These are phyloP conservation scores for Aspergillus cejpii DNA, from an alignment of 2,329 filamentous ascomycete genomes.

Conservation along the genomic window DNA sequence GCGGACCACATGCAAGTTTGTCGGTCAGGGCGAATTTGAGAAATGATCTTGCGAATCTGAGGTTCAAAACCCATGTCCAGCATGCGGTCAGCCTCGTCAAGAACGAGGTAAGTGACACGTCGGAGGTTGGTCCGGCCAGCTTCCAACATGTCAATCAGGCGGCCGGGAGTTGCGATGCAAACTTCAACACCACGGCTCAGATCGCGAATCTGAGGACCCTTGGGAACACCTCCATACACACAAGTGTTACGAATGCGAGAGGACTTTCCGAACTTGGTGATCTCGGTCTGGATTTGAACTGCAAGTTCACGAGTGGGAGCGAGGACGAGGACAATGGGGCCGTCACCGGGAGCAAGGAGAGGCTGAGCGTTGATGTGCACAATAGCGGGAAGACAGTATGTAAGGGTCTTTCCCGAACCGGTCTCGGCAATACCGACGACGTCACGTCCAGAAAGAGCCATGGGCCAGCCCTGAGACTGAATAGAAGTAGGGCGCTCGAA, in stretches of 20 bases:
- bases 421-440: constrained; percentile 99
- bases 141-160: constrained; percentile 97
- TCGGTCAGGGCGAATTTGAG: constrained; percentile 94
- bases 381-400: constrained; percentile 95
- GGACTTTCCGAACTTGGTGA: constrained; percentile 96
- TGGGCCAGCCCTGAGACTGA: constrained; percentile 97
- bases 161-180: constrained; percentile 94
- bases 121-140: constrained; percentile 96
- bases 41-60: constrained; percentile 97
- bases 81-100: constrained; percentile 99
- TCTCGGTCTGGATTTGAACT: constrained; percentile 97
- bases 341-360: constrained; percentile 87
- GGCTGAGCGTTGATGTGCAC: constrained; percentile 99
- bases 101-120: constrained; percentile 94
- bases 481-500: constrained; percentile 92
- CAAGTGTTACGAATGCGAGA: constrained; percentile 98
- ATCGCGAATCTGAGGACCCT: constrained; percentile 93
- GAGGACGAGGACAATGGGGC: constrained; percentile 91
- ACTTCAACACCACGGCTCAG: constrained; percentile 93
- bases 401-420: constrained; percentile 97
- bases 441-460: constrained; percentile 95
- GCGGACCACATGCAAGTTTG: constrained; percentile 99
- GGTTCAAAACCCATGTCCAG: constrained; percentile 99
- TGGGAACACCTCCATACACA: constrained; percentile 97
- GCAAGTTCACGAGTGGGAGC: constrained; percentile 96